These are phyloP conservation scores for Fraxinus excelsior DNA, from an alignment of 257 asterid species.

Conservation along the genomic window DNA sequence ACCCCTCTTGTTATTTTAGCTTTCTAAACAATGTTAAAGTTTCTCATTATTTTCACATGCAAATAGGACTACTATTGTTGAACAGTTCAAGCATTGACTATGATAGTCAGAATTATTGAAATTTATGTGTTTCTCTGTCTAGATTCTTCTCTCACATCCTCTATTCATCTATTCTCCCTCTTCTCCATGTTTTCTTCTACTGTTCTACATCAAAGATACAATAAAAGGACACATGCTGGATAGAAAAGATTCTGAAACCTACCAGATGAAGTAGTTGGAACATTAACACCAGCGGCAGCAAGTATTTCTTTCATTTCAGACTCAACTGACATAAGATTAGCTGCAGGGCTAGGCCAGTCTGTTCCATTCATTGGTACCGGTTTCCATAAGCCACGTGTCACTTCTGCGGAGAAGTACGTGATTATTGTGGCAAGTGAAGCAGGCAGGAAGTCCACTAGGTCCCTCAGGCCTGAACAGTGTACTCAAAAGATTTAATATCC, in stretches of 20 bases:
- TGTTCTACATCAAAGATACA: background rate
- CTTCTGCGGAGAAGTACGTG: slow-evolving; percentile 28
- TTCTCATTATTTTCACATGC: background rate
- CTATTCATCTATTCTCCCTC: background rate
- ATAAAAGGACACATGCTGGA: background rate
- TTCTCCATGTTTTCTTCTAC: background rate
- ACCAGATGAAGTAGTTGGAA: slow-evolving; percentile 16
- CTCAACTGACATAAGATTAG: slow-evolving; percentile 19
- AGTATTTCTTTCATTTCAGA: slow-evolving; percentile 18
- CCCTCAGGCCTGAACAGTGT: slow-evolving; percentile 25
- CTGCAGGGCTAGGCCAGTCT: slow-evolving; percentile 33
- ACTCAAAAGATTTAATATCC: background rate
- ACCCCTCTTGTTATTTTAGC: background rate
- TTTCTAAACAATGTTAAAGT: background rate
- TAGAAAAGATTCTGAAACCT: background rate
- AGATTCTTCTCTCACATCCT: background rate
- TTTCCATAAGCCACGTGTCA: slow-evolving; percentile 27
- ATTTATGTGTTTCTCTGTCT: background rate
- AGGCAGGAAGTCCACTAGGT: slow-evolving; percentile 25
- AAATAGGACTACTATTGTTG: background rate
- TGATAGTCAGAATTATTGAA: background rate
- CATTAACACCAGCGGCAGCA: slow-evolving; percentile 24
- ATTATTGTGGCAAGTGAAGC: slow-evolving; percentile 27
- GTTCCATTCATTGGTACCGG: slow-evolving; percentile 26
- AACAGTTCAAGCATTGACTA: background rate